Conservation (phyloP, 768 basidiomycete genomes). For the Boletus rubescentipes region DNA sequence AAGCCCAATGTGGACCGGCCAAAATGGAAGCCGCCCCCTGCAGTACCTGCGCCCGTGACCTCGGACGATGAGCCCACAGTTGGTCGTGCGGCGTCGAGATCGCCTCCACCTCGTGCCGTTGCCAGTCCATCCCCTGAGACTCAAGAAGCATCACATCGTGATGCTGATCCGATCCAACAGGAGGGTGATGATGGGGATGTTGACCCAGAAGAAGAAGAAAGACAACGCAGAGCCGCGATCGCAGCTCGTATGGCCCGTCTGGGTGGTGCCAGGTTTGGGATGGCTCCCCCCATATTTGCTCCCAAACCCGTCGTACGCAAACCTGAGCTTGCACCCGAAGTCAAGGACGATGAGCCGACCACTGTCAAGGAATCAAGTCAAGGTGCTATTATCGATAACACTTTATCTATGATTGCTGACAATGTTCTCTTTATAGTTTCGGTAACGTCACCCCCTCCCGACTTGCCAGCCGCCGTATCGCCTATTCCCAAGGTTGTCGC, state of each 20-base stretch:
- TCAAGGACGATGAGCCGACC: slow-evolving; percentile 22
- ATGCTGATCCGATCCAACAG: slow-evolving; percentile 27
- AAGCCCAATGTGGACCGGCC: slow-evolving; percentile 62
- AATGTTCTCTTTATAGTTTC: slow-evolving; percentile 1
- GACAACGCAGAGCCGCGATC: slow-evolving; percentile 80
- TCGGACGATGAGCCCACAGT: slow-evolving; percentile 39
- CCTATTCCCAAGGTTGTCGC: slow-evolving; percentile 1
- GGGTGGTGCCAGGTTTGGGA: slow-evolving; percentile 80
- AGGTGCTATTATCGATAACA: slow-evolving; percentile 13
- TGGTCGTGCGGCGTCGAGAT: slow-evolving; percentile 32
- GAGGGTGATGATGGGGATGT: slow-evolving; percentile 26
- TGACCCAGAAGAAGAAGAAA: slow-evolving; percentile 65
- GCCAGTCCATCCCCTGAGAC: slow-evolving; percentile 17
- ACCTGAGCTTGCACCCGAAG: slow-evolving; percentile 20
- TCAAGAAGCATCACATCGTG: slow-evolving; percentile 20
- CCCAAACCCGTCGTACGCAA: slow-evolving; percentile 46
- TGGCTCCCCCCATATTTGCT: slow-evolving; percentile 74
- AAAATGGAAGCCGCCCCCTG: slow-evolving; percentile 84
- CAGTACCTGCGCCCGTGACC: slow-evolving; percentile 38
- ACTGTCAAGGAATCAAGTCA: slow-evolving; percentile 12
- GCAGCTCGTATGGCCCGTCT: slow-evolving; percentile 92
- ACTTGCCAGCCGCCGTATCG: slow-evolving; percentile 1
- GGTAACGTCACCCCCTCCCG: slow-evolving; percentile 16
- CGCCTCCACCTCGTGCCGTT: slow-evolving; percentile 33
- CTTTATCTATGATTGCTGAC: slow-evolving; percentile 9